These are phyloP conservation scores for Fimicolochytrium jonesii DNA, from an alignment of 192 early-diverging fungal genomes.

Conservation along the genomic window DNA sequence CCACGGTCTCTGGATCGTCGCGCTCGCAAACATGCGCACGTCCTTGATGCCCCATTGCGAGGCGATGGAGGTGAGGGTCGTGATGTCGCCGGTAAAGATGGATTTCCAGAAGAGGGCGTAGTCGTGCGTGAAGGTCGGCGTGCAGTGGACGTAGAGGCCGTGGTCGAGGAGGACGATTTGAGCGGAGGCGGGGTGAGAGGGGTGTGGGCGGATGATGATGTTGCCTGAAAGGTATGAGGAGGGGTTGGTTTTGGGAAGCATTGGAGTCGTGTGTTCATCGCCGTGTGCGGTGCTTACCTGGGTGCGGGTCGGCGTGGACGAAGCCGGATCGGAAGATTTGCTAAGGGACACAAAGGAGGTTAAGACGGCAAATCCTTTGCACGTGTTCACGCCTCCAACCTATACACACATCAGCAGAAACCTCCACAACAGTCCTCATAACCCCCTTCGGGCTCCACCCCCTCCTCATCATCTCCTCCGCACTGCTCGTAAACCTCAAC, in stretches of 20 bases:
- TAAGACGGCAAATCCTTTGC: neutral
- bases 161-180: constrained; percentile 87
- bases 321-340: constrained; percentile 86
- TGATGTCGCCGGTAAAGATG: constrained; percentile 69
- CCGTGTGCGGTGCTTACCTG: constrained; percentile 70
- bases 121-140: constrained; percentile 62
- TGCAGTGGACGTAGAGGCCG: constrained; percentile 83
- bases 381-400: neutral
- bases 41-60: constrained; percentile 62
- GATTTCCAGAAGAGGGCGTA: constrained; percentile 86
- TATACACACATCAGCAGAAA: constrained; percentile 61
- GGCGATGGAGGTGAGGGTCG: constrained; percentile 60
- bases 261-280: constrained; percentile 46
- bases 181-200: constrained; percentile 21
- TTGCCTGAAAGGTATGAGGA: constrained; percentile 58
- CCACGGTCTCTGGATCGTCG: constrained; percentile 66
- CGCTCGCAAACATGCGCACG: constrained; percentile 60
- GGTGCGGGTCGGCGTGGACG: constrained; percentile 66
- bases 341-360: constrained; percentile 23
- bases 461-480: constrained; percentile 37
- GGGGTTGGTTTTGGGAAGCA: constrained; percentile 46
- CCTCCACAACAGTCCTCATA: constrained; percentile 57
- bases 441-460: constrained; percentile 25
- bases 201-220: constrained; percentile 70
- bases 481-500: constrained; percentile 62